Percentiles rank a stretch among this genome's conserved stretches.
These are phyloP conservation scores for Platismatia glauca DNA, from an alignment of 495 filamentous ascomycete genomes.

Conservation along the genomic window DNA sequence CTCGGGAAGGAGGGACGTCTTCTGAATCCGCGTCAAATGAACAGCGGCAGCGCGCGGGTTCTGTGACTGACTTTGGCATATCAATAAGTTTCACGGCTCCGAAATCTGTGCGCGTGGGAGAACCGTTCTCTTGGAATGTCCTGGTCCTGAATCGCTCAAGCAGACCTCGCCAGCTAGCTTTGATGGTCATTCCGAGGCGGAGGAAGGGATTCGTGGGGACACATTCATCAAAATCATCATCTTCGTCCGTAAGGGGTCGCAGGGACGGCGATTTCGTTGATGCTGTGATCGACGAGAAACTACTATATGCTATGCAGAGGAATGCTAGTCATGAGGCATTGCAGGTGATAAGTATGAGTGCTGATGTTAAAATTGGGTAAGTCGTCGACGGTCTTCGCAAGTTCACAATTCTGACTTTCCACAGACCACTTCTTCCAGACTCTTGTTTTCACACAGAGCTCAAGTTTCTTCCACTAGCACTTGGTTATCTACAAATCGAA, in stretches of 20 bases:
- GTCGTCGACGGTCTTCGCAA: slow-evolving; percentile 21
- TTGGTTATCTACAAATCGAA: slow-evolving; percentile 69
- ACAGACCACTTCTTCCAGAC: slow-evolving; percentile 58
- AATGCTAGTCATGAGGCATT: slow-evolving; percentile 59
- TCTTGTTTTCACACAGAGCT: slow-evolving; percentile 76
- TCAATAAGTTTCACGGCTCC: slow-evolving; percentile 68
- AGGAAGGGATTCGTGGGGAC: slow-evolving; percentile 58
- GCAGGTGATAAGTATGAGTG: slow-evolving; percentile 71
- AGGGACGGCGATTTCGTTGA: slow-evolving; percentile 53
- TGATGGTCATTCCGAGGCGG: slow-evolving; percentile 72
- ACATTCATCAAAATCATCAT: slow-evolving; percentile 41
- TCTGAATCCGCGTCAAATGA: slow-evolving; percentile 41
- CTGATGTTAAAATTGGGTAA: slow-evolving; percentile 75
- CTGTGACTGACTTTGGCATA: slow-evolving; percentile 55
- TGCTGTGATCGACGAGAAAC: slow-evolving; percentile 75
- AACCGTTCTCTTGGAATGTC: slow-evolving; percentile 76
- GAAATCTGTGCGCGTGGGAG: slow-evolving; percentile 52
- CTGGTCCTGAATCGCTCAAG: slow-evolving; percentile 78
- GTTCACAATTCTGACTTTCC: slow-evolving; percentile 14
- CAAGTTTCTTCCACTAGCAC: slow-evolving; percentile 65
- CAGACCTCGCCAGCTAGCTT: slow-evolving; percentile 62
- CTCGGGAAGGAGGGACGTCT: slow-evolving; percentile 7
- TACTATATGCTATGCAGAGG: slow-evolving; percentile 75
- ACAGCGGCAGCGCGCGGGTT: slow-evolving; percentile 40
- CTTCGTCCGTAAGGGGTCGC: slow-evolving; percentile 35